A percentile compares a stretch with the other conserved stretches of the same genome.
Evolutionary conservation across 2,329 filamentous ascomycete species (phyloP).

Genomic region (Arthroderma sp.): DNA sequence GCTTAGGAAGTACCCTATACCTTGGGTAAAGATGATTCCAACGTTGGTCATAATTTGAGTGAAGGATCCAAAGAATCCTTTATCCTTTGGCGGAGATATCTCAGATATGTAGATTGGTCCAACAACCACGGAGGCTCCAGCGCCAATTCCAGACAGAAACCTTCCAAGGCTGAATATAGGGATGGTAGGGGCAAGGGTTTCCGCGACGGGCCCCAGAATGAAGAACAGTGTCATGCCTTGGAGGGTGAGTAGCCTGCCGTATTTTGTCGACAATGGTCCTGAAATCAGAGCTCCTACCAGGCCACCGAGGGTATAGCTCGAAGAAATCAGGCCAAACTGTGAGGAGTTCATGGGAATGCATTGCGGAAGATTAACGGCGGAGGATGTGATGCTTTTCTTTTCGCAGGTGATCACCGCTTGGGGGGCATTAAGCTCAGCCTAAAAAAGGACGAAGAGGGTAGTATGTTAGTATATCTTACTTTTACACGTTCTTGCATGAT

Average conservation of each 20-base stretch:
- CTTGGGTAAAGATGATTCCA: constrained; percentile 73
- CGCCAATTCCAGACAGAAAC: constrained; percentile 67
- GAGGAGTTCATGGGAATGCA: constrained; percentile 81
- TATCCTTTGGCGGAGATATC: constrained; percentile 59
- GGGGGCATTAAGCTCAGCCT: constrained; percentile 92
- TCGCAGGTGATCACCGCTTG: constrained; percentile 86
- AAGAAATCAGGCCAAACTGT: constrained; percentile 74
- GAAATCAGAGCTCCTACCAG: constrained; percentile 68
- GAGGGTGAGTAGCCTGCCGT: constrained; percentile 66
- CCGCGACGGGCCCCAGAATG: constrained; percentile 58
- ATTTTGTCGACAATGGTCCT: constrained; percentile 63
- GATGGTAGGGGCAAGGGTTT: constrained; percentile 58
- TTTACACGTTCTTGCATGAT: too few species aligned
- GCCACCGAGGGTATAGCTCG: constrained; percentile 82
- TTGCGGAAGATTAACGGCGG: constrained; percentile 35
- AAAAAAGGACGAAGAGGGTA: constrained; percentile 5
- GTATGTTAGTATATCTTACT: too few species aligned
- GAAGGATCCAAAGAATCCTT: constrained; percentile 65
- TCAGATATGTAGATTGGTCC: constrained; percentile 93
- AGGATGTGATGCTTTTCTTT: constrained; percentile 39
- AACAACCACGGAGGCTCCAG: constrained; percentile 80
- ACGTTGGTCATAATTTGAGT: constrained; percentile 91
- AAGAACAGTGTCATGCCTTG: constrained; percentile 66
- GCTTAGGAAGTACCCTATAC: constrained; percentile 78
- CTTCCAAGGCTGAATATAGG: constrained; percentile 58